Evolutionary conservation across 345 rosid genomes (phyloP), one percentile per base, ranked within the genome.

Genomic region (Salix arbutifolia): DNA sequence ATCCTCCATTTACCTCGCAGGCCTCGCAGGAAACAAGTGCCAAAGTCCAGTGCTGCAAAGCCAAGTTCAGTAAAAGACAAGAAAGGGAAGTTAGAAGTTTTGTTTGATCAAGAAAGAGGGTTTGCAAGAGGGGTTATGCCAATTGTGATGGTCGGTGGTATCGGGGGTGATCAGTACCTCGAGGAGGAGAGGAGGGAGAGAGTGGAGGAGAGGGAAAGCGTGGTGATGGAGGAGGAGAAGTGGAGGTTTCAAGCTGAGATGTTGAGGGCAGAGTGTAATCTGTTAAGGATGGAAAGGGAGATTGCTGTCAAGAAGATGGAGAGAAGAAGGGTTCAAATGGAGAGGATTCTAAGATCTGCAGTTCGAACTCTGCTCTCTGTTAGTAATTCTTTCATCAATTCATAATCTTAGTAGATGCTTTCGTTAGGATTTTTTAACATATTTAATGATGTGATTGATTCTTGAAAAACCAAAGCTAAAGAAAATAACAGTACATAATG

Each of bases 221-320:
- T 30, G 76, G 85, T 72, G 74, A 90, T 85, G 80, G 98, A 89
- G 82, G 94, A 88, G 72, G 94, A 93, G 79, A 87, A 86, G 78
- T 96, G 99, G 97, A 89, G 91, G 88, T 92, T 96, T 86, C 98
- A 93, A 78, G 96, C 97, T 61, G 99, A 96, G 89, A 92, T 96
- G 86, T 81, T 96, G 90, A 91, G 99, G 86, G 97, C 99, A 19
- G 99, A 96, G 88, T 96, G 99, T 80, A 96, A 93, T 82, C 79
- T 96, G 79, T 56, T 96, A 84, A 90, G 99, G 84, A 89, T 93
- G 82, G 99, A 96, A 72, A 93, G 87, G 52, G 93, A 90, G 82
- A 88, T 96, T 83, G 96, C 93, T 35, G 65, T 90, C 76, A 93
- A 90, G 89, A 93, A 93, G 81, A 80, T 92, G 92, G 98, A 91